These are phyloP conservation scores for Plicaturopsis crispa DNA, from an alignment of 768 basidiomycete genomes.

Conservation along the genomic window DNA sequence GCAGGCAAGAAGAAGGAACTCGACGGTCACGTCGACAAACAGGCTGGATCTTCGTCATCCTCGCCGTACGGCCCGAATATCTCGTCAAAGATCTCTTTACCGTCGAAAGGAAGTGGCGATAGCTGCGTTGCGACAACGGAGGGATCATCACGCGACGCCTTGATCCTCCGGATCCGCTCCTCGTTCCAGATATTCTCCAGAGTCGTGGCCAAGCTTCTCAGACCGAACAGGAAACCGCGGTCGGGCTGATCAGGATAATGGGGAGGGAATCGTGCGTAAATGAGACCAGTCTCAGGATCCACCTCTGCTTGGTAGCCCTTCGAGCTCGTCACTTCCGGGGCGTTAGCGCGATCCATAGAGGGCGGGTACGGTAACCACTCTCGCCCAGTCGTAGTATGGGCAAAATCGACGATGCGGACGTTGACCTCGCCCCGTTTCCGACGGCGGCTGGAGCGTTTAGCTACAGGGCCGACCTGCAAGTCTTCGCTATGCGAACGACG, in stretches of 20 bases:
- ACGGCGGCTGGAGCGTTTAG: conserved; percentile 54
- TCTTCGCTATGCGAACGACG: conserved; percentile 81
- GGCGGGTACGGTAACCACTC: conserved; percentile 76
- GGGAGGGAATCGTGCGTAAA: conserved; percentile 92
- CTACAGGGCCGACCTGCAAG: conserved; percentile 57
- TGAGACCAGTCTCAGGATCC: conserved; percentile 74
- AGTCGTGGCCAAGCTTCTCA: conserved; percentile 71
- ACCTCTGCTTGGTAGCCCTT: conserved; percentile 79
- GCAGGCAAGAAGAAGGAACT: too few relatives aligned
- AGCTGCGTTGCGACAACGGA: conserved; percentile 40
- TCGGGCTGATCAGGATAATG: conserved; percentile 87
- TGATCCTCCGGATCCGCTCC: conserved; percentile 67
- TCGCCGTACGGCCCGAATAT: conserved; percentile 47
- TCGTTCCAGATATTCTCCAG: conserved; percentile 85
- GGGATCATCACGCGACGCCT: conserved; percentile 52
- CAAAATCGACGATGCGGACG: conserved; percentile 97
- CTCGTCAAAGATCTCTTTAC: conserved; percentile 74
- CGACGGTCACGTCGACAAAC: too few relatives aligned
- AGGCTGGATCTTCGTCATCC: conserved; percentile 58
- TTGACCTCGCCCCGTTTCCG: conserved; percentile 87
- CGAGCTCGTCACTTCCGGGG: conserved; percentile 43
- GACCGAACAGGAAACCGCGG: conserved; percentile 87
- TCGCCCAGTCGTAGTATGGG: conserved; percentile 92
- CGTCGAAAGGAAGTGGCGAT: conserved; percentile 58
- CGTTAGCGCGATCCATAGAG: conserved; percentile 27